Percentiles rank a stretch among this genome's conserved stretches.
Conservation (phyloP, 768 basidiomycete species). For the Rubroboletus pulcherrimus region DNA sequence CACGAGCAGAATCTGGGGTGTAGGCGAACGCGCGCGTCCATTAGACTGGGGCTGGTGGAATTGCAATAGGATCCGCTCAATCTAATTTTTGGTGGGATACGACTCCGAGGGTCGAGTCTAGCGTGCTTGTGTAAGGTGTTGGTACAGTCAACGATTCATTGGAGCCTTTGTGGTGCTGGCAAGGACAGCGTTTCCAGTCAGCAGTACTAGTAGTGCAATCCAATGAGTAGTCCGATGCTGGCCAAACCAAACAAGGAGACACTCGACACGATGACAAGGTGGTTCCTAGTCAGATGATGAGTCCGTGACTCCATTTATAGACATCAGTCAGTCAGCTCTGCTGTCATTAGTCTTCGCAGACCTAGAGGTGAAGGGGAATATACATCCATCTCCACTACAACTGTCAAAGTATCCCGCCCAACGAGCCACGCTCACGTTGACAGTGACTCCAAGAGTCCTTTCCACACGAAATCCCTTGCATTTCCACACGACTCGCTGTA, state of each 20-base stretch:
- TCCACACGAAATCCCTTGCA: constrained; percentile 73
- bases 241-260: background rate
- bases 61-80: background rate
- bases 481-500: constrained; percentile 78
- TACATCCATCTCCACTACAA: background rate
- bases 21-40: constrained; percentile 15
- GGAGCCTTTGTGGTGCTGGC: background rate
- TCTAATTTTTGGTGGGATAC: background rate
- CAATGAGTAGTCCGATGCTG: no score
- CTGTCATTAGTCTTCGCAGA: background rate
- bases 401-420: background rate
- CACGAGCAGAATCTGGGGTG: constrained; percentile 8
- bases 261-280: background rate
- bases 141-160: background rate
- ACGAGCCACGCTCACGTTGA: constrained; percentile 13
- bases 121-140: no score
- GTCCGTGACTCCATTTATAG: background rate
- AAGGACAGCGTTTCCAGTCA: background rate
- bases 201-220: background rate
- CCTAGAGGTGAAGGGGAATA: background rate
- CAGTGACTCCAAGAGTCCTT: constrained; percentile 45
- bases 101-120: background rate
- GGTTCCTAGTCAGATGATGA: background rate
- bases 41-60: background rate
- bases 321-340: background rate